Percentiles rank a stretch among this genome's conserved stretches.
phyloP scores from a whole-genome alignment of 768 basidiomycete genomes.

The Boletus huronensis region DNA sequence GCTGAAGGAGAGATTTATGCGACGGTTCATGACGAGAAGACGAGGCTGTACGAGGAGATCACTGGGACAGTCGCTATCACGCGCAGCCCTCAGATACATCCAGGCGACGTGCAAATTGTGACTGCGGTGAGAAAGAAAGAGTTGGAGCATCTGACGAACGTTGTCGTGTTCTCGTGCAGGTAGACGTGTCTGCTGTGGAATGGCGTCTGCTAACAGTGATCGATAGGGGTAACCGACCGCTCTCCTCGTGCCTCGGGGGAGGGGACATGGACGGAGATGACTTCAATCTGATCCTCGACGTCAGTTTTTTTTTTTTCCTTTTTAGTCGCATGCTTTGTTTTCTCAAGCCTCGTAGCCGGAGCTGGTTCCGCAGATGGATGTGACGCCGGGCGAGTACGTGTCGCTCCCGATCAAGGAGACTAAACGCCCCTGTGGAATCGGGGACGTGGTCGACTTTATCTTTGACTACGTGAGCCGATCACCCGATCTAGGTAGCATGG shows the following conservation, averaged over 20 bases:
- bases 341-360: slow-evolving; percentile 23
- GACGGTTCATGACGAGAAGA: slow-evolving; percentile 34
- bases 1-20: slow-evolving; percentile 48
- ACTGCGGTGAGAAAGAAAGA: slow-evolving; percentile 40
- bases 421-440: slow-evolving; percentile 31
- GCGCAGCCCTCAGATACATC: slow-evolving; percentile 52
- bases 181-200: slow-evolving; percentile 1
- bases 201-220: slow-evolving; percentile 5
- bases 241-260: slow-evolving; percentile 49
- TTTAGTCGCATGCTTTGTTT: slow-evolving; percentile 5
- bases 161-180: slow-evolving; percentile 52
- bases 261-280: slow-evolving; percentile 55
- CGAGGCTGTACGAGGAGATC: slow-evolving; percentile 23
- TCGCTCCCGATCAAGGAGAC: slow-evolving; percentile 36
- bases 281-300: slow-evolving; percentile 46
- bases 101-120: slow-evolving; percentile 44
- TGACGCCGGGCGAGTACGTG: slow-evolving; percentile 38
- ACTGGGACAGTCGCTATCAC: slow-evolving; percentile 43
- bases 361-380: slow-evolving; percentile 25
- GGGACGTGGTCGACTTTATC: slow-evolving; percentile 47
- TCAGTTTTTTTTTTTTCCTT: slow-evolving; percentile 20
- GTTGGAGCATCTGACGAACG: slow-evolving; percentile 40
- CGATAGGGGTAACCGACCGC: slow-evolving; percentile 39
- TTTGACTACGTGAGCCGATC: slow-evolving; percentile 41
- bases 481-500: not conserved